These are phyloP conservation scores for Pythium scleroteichum DNA, from an alignment of 352 stramenopile genomes.

Conservation along the genomic window DNA sequence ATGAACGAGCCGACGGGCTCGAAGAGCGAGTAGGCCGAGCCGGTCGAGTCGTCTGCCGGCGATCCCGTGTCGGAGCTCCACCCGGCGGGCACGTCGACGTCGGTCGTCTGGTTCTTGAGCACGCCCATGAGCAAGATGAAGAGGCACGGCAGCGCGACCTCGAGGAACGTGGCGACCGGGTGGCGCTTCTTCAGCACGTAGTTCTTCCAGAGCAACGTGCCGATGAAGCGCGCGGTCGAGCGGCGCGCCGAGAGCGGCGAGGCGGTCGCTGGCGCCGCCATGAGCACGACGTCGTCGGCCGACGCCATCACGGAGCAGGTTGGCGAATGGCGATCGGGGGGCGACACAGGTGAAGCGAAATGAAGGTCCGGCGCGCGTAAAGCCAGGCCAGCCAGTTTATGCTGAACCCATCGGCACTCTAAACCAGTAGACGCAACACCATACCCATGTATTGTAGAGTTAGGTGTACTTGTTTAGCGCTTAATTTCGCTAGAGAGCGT, in stretches of 20 bases:
- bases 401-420: constrained; percentile 2
- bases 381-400: constrained; percentile 2
- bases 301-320: constrained; percentile 1
- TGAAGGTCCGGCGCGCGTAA: neutral
- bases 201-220: constrained; percentile 72
- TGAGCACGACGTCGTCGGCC: neutral
- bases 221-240: constrained; percentile 30
- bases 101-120: constrained; percentile 49
- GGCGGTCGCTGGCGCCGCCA: neutral
- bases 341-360: neutral
- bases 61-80: constrained; percentile 44
- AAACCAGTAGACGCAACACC: constrained; percentile 3
- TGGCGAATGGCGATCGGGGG: neutral
- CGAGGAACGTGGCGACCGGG: constrained; percentile 47
- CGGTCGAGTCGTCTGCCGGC: constrained; percentile 27
- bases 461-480: constrained; percentile 5
- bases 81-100: constrained; percentile 47
- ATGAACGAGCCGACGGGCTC: constrained; percentile 34
- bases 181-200: constrained; percentile 64
- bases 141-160: constrained; percentile 51
- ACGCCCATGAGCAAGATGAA: constrained; percentile 65
- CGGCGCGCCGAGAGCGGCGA: constrained; percentile 22
- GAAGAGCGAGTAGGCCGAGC: constrained; percentile 60
- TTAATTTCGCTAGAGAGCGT: neutral
- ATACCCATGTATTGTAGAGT: neutral